Conservation (phyloP, 1,284 basidiomycete genomes). For the Volvariella surrecta region DNA sequence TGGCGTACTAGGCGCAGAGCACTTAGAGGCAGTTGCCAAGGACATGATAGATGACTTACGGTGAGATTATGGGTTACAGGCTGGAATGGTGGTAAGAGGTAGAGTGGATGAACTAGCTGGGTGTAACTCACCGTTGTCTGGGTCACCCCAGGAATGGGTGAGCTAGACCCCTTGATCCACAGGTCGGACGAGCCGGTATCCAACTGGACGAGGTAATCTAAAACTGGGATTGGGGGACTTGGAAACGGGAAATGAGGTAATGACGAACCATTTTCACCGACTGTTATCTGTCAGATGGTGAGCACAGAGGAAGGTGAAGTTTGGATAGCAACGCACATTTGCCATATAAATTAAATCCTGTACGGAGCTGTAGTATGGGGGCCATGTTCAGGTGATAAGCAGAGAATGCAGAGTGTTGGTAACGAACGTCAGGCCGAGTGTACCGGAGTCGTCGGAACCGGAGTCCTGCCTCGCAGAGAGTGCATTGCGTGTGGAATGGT, state of each 20-base stretch:
- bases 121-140: conserved; percentile 39
- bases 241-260: conserved; percentile 1
- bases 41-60: conserved; percentile 28
- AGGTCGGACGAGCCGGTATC: conserved; percentile 79
- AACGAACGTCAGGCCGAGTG: conserved; percentile 35
- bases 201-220: conserved; percentile 63
- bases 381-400: conserved; percentile 5
- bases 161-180: conserved; percentile 52
- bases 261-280: conserved; percentile 49
- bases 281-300: conserved; percentile 38
- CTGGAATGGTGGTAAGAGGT: conserved; percentile 18
- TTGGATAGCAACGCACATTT: conserved; percentile 41
- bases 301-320: conserved; percentile 6
- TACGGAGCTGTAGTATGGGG: conserved; percentile 44
- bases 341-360: conserved; percentile 70
- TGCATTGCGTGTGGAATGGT: conserved; percentile 10
- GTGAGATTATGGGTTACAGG: conserved; percentile 46
- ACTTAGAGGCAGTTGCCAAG: conserved; percentile 6
- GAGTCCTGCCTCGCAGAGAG: conserved; percentile 21
- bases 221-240: conserved; percentile 3
- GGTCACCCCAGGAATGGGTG: conserved; percentile 45
- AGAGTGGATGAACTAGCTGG: not conserved
- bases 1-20: conserved; percentile 50
- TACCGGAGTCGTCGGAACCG: conserved; percentile 18
- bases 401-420: not conserved